A percentile compares a stretch with the other conserved stretches of the same genome.
Evolutionary conservation across 768 basidiomycete species (phyloP).

Genomic region (Lactifluus hygrophoroides): DNA sequence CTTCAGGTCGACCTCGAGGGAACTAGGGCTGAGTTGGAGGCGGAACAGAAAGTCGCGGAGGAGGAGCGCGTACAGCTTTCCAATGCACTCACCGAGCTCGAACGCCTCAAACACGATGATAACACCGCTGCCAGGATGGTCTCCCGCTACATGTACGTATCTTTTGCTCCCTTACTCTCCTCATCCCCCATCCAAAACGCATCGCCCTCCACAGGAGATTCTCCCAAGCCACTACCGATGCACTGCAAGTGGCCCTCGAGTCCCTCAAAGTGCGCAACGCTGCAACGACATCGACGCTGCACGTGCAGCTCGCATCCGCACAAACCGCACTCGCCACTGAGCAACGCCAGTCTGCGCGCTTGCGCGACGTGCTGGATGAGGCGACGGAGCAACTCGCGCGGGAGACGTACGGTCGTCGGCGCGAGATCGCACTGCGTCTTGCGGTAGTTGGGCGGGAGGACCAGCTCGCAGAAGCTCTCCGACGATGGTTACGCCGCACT

Average conservation of each 20-base stretch:
- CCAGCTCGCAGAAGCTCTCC: slow-evolving; percentile 41
- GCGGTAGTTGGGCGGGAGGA: slow-evolving; percentile 60
- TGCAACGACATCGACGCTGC: slow-evolving; percentile 50
- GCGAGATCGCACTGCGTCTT: slow-evolving; percentile 61
- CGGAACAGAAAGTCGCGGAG: slow-evolving; percentile 37
- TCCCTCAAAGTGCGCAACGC: slow-evolving; percentile 53
- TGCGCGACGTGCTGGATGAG: slow-evolving; percentile 60
- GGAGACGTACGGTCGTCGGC: slow-evolving; percentile 62
- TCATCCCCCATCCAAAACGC: background rate
- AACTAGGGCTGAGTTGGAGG: slow-evolving; percentile 40
- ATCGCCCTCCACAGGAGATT: slow-evolving; percentile 53
- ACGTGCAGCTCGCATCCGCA: slow-evolving; percentile 39
- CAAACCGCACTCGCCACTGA: slow-evolving; percentile 38
- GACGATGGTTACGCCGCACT: slow-evolving; percentile 47
- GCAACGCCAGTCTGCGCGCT: slow-evolving; percentile 34
- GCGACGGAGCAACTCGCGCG: slow-evolving; percentile 61
- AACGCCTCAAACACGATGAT: slow-evolving; percentile 53
- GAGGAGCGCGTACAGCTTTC: slow-evolving; percentile 40
- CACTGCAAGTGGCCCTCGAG: slow-evolving; percentile 52
- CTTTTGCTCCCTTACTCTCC: background rate
- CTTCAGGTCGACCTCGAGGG: slow-evolving; percentile 37
- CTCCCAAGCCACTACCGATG: slow-evolving; percentile 64
- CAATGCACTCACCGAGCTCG: slow-evolving; percentile 40
- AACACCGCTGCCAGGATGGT: slow-evolving; percentile 77
- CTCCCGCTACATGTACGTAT: slow-evolving; percentile 69